Conservation (phyloP, 1,284 basidiomycete genomes). For the Fomitopsis schrenkii region DNA sequence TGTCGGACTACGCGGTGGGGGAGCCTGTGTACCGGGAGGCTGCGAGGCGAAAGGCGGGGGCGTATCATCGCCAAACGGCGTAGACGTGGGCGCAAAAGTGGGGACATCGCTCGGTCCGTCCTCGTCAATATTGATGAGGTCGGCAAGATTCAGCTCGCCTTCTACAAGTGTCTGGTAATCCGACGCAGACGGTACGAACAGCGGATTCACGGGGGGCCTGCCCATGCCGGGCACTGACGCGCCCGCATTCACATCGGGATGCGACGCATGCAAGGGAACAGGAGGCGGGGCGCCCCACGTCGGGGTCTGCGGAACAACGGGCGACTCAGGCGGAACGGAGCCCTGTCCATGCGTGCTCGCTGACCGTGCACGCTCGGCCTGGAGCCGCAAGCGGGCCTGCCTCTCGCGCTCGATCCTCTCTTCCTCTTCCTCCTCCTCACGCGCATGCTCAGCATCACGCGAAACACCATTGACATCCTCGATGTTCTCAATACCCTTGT, state of each 20-base stretch:
- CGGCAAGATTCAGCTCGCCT: constrained; percentile 66
- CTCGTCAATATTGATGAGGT: constrained; percentile 77
- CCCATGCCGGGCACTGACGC: constrained; percentile 18
- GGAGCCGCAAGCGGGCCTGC: constrained; percentile 46
- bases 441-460: constrained; percentile 52
- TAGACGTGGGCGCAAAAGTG: constrained; percentile 11
- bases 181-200: constrained; percentile 40
- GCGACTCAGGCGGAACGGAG: constrained; percentile 64
- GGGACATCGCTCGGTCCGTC: constrained; percentile 36
- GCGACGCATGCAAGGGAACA: constrained; percentile 39
- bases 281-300: constrained; percentile 61
- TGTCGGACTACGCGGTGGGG: constrained; percentile 10
- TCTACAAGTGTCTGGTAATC: constrained; percentile 39
- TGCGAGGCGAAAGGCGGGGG: constrained; percentile 5
- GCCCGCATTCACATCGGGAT: constrained; percentile 18
- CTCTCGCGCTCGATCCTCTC: constrained; percentile 63
- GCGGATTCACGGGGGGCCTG: constrained; percentile 31
- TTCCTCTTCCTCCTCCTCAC: constrained; percentile 51
- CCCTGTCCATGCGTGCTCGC: constrained; percentile 19
- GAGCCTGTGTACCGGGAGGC: constrained; percentile 5
- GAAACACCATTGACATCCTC: constrained; percentile 65
- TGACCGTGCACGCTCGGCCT: constrained; percentile 27
- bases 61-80: constrained; percentile 13
- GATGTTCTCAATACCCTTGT: constrained; percentile 85
- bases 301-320: constrained; percentile 38